Conservation (phyloP, 2,329 filamentous ascomycete genomes). For the Pezicula neosporulosa region DNA sequence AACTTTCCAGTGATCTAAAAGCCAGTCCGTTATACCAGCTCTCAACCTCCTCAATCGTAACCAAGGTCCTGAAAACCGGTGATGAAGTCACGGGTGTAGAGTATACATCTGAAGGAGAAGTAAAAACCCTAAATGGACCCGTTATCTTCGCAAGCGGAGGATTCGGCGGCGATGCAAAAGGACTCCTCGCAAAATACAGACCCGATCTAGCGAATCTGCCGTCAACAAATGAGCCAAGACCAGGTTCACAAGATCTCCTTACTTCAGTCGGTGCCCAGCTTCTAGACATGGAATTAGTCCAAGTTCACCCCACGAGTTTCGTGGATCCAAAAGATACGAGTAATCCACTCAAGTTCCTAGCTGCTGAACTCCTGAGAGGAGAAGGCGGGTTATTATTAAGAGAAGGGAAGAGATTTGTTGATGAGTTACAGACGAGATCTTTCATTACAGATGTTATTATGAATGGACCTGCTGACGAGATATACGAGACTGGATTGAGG, state of each 20-base stretch:
- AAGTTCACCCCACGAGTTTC: constrained; percentile 64
- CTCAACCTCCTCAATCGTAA: constrained; percentile 49
- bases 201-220: constrained; percentile 57
- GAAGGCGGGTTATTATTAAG: constrained; percentile 57
- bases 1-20: constrained; percentile 48
- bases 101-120: constrained; percentile 34
- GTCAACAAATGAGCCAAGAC: constrained; percentile 58
- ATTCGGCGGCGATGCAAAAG: constrained; percentile 58
- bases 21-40: constrained; percentile 47
- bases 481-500: constrained; percentile 27
- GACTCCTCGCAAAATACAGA: constrained; percentile 51
- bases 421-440: constrained; percentile 59
- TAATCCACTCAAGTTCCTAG: constrained; percentile 55
- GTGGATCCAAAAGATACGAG: constrained; percentile 46
- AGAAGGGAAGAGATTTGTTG: constrained; percentile 51
- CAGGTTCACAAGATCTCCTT: constrained; percentile 47
- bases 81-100: constrained; percentile 47
- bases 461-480: constrained; percentile 26
- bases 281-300: constrained; percentile 48
- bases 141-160: constrained; percentile 60
- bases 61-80: constrained; percentile 37
- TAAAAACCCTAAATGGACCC: constrained; percentile 40
- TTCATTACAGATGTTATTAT: constrained; percentile 52
- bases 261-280: constrained; percentile 35
- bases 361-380: constrained; percentile 59